These are phyloP conservation scores for Sugiyamaella grinbergsii DNA, from an alignment of 1,139 yeast species.

Conservation along the genomic window DNA sequence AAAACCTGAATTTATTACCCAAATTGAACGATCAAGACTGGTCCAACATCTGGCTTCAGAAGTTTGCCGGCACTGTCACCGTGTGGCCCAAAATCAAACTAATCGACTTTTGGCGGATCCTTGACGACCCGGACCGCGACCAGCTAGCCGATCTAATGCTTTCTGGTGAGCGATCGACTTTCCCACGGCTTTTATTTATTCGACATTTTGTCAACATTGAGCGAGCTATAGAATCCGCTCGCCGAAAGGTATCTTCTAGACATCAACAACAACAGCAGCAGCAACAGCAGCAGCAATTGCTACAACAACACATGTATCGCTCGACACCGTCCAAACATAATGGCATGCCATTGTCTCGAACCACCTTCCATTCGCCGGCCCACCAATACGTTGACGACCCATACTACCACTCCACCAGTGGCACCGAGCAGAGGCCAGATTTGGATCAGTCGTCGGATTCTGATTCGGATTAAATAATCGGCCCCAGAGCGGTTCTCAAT, in stretches of 20 bases:
- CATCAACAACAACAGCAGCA: not conserved
- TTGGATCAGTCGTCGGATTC: conserved; percentile 12
- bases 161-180: conserved; percentile 68
- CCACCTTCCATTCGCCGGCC: not conserved
- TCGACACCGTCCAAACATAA: not conserved
- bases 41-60: conserved; percentile 75
- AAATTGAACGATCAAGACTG: conserved; percentile 74
- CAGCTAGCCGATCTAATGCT: conserved; percentile 57
- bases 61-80: conserved; percentile 74
- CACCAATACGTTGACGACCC: conserved; percentile 2
- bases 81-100: conserved; percentile 70
- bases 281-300: not conserved
- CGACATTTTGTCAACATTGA: conserved; percentile 65
- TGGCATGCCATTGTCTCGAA: too few species aligned
- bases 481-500: too few species aligned
- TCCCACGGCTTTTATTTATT: conserved; percentile 65
- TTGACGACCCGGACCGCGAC: conserved; percentile 68
- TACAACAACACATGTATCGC: not conserved
- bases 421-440: conserved; percentile 1
- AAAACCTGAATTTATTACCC: conserved; percentile 68
- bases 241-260: conserved; percentile 20
- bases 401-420: conserved; percentile 13
- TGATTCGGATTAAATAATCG: conserved; percentile 2
- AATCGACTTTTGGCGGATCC: conserved; percentile 62
- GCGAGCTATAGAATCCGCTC: conserved; percentile 54